These are phyloP conservation scores for Xerocomus nothofagi DNA, from an alignment of 1,284 basidiomycete species.

Conservation along the genomic window DNA sequence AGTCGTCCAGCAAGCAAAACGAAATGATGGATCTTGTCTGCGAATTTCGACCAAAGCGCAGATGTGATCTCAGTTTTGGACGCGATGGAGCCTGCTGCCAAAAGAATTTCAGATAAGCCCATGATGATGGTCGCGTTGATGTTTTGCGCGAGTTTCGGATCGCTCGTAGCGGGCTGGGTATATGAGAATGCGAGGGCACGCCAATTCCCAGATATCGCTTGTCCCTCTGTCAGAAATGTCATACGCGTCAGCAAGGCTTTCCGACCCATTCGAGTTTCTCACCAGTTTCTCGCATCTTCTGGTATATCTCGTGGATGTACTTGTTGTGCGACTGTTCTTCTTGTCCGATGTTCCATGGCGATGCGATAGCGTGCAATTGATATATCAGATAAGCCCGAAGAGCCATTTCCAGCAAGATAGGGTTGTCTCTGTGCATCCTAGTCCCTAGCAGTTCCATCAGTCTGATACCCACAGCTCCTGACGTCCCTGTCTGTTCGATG, in stretches of 20 bases:
- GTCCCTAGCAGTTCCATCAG: constrained; percentile 13
- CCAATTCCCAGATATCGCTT: constrained; percentile 22
- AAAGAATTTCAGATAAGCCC: constrained; percentile 19
- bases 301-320: constrained; percentile 20
- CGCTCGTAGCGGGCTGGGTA: constrained; percentile 7
- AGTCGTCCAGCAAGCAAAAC: constrained; percentile 19
- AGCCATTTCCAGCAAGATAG: constrained; percentile 20
- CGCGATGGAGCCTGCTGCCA: constrained; percentile 14
- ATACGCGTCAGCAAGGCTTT: neutral
- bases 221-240: constrained; percentile 9
- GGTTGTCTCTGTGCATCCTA: constrained; percentile 14
- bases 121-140: constrained; percentile 8
- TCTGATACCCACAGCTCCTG: constrained; percentile 9
- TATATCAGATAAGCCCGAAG: constrained; percentile 22
- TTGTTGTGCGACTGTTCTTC: constrained; percentile 15
- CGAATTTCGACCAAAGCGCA: constrained; percentile 15
- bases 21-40: constrained; percentile 15
- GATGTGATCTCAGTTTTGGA: constrained; percentile 6
- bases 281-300: constrained; percentile 21
- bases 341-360: constrained; percentile 13
- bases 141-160: constrained; percentile 14
- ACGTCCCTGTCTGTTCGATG: constrained; percentile 11
- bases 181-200: constrained; percentile 17
- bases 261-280: neutral
- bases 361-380: constrained; percentile 15